Conservation (phyloP, 768 basidiomycete genomes). For the Cystobasidium tubakii region DNA sequence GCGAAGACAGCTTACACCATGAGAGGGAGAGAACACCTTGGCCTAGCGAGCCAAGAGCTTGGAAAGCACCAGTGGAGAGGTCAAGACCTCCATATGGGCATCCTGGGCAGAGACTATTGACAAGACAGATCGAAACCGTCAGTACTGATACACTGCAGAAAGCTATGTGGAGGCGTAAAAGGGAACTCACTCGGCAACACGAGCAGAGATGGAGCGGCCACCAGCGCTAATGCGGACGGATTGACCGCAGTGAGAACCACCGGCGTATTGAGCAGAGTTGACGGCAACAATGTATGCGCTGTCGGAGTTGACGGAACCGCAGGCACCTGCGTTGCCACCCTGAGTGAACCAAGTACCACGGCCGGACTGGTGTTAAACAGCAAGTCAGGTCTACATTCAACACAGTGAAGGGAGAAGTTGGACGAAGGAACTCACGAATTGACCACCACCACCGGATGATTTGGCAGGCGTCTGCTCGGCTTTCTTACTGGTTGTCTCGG, state of each 20-base stretch:
- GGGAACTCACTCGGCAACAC: conserved; percentile 59
- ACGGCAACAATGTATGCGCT: conserved; percentile 51
- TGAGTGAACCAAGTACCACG: conserved; percentile 24
- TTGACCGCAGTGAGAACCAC: conserved; percentile 63
- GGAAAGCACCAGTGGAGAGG: conserved; percentile 59
- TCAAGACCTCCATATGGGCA: conserved; percentile 51
- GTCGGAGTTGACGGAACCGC: conserved; percentile 63
- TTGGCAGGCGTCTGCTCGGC: conserved; percentile 7
- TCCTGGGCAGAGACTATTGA: neutral
- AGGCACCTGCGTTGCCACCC: conserved; percentile 61
- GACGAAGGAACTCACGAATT: neutral
- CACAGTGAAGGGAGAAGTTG: neutral
- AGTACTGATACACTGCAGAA: conserved; percentile 16
- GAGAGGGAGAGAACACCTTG: conserved; percentile 58
- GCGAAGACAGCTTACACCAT: neutral
- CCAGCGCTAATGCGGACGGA: conserved; percentile 59
- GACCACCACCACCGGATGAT: conserved; percentile 1
- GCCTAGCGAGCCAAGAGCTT: conserved; percentile 54
- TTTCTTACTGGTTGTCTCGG: conserved; percentile 23
- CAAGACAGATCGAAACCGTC: neutral
- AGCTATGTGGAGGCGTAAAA: neutral
- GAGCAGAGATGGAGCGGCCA: conserved; percentile 60
- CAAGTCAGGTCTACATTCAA: neutral
- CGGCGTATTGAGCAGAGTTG: conserved; percentile 56
- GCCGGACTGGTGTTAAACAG: neutral